Evolutionary conservation across 371 early-diverging fungal genomes (phyloP).

Genomic region (Mucor racemosus): DNA sequence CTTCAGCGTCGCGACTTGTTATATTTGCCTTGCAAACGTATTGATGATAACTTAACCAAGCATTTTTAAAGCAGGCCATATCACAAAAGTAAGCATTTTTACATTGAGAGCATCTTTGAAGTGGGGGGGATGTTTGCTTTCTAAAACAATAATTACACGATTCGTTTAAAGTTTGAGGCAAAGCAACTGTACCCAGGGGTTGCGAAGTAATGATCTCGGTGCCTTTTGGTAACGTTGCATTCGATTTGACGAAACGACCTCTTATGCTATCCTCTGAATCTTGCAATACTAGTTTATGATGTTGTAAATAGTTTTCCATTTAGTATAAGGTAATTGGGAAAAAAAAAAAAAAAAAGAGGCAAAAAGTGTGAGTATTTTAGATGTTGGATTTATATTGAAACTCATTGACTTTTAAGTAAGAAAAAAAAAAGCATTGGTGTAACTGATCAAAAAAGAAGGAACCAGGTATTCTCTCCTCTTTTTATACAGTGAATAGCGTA

Average conservation of each 20-base stretch:
- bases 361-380: background rate
- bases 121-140: conserved; percentile 29
- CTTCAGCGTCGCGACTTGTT: conserved; percentile 21
- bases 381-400: background rate
- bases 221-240: conserved; percentile 28
- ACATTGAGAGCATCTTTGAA: conserved; percentile 56
- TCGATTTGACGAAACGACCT: conserved; percentile 36
- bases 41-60: conserved; percentile 55
- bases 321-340: background rate
- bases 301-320: conserved; percentile 29
- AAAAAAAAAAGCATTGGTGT: background rate
- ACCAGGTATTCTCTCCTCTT: background rate
- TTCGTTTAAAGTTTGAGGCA: conserved; percentile 37
- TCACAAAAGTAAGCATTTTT: conserved; percentile 52
- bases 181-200: conserved; percentile 44
- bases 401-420: background rate
- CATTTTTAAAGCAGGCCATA: conserved; percentile 50
- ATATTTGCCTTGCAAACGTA: conserved; percentile 35
- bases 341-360: background rate
- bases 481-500: background rate
- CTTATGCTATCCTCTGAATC: conserved; percentile 28
- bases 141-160: conserved; percentile 53
- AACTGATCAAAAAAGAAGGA: background rate
- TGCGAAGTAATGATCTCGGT: conserved; percentile 46
- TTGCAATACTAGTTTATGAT: conserved; percentile 13